phyloP scores from a whole-genome alignment of 805 yeast genomes.

The Teunomyces aglyptinius region DNA sequence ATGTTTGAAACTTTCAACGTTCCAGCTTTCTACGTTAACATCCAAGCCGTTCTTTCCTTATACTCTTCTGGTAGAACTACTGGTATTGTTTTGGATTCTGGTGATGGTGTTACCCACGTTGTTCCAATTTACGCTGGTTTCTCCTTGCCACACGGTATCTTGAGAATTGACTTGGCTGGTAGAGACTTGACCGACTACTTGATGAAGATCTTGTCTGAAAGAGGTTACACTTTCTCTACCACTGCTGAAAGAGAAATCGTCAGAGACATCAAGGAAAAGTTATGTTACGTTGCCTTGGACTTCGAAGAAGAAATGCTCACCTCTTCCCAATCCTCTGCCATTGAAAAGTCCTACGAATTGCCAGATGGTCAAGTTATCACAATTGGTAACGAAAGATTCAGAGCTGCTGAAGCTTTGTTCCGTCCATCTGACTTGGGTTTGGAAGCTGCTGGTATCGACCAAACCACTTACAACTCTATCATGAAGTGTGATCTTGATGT shows the following conservation, averaged over 20 bases:
- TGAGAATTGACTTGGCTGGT: constrained; percentile 99
- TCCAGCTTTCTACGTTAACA: constrained; percentile 98
- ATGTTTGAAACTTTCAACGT: constrained; percentile 99
- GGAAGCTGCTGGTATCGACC: constrained; percentile 99
- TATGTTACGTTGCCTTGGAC: constrained; percentile 98
- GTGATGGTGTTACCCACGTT: constrained; percentile 99
- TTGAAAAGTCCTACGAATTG: constrained; percentile 98
- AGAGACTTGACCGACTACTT: constrained; percentile 98
- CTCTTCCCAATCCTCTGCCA: constrained; percentile 95
- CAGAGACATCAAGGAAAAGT: constrained; percentile 94
- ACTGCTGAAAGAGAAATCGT: constrained; percentile 98
- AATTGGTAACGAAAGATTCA: constrained; percentile 99
- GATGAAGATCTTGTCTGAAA: constrained; percentile 97
- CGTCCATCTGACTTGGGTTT: constrained; percentile 88
- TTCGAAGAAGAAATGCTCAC: constrained; percentile 99
- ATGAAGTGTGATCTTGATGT: constrained; percentile 99
- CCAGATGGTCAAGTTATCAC: constrained; percentile 99
- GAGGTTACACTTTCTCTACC: constrained; percentile 98
- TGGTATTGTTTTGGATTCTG: constrained; percentile 98
- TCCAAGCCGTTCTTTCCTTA: constrained; percentile 96
- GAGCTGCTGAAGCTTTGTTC: constrained; percentile 99
- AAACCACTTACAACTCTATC: constrained; percentile 92
- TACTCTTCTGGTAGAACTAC: constrained; percentile 99
- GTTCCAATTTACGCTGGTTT: constrained; percentile 99
- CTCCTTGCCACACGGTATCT: constrained; percentile 98